These are phyloP conservation scores for Fusarium algeriense DNA, from an alignment of 2,329 filamentous ascomycete genomes.

Conservation along the genomic window DNA sequence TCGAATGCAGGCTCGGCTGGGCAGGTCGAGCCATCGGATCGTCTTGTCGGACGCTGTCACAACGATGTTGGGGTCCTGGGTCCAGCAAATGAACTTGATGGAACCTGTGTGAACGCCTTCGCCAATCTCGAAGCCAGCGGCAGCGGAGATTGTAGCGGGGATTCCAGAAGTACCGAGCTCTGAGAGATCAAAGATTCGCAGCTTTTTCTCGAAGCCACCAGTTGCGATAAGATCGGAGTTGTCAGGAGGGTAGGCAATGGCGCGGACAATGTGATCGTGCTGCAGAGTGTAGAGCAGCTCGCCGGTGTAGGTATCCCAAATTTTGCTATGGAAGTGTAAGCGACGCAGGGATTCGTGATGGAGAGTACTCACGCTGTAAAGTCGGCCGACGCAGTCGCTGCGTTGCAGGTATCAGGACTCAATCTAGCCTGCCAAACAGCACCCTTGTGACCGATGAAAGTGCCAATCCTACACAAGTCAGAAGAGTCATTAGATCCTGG, in stretches of 20 bases:
- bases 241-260: conserved; percentile 88
- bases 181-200: conserved; percentile 90
- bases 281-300: conserved; percentile 88
- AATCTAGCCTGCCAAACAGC: conserved; percentile 97
- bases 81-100: conserved; percentile 98
- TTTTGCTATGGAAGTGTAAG: conserved; percentile 73
- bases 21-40: conserved; percentile 93
- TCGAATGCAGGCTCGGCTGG: conserved; percentile 78
- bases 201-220: conserved; percentile 95
- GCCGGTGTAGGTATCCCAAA: conserved; percentile 97
- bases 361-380: conserved; percentile 81
- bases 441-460: conserved; percentile 97
- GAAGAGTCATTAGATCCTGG: conserved; percentile 1
- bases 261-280: conserved; percentile 95
- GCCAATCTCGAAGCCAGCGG: conserved; percentile 86
- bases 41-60: conserved; percentile 94
- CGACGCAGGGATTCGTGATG: not conserved
- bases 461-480: conserved; percentile 80
- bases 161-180: conserved; percentile 62
- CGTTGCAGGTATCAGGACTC: conserved; percentile 86
- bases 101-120: conserved; percentile 84
- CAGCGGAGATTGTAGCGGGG: conserved; percentile 65
- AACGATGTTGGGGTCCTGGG: conserved; percentile 85
- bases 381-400: conserved; percentile 94
- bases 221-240: conserved; percentile 88